Base-by-base conservation (phyloP, 306 rosid genomes). In the Trifolium fragiferum region DNA sequence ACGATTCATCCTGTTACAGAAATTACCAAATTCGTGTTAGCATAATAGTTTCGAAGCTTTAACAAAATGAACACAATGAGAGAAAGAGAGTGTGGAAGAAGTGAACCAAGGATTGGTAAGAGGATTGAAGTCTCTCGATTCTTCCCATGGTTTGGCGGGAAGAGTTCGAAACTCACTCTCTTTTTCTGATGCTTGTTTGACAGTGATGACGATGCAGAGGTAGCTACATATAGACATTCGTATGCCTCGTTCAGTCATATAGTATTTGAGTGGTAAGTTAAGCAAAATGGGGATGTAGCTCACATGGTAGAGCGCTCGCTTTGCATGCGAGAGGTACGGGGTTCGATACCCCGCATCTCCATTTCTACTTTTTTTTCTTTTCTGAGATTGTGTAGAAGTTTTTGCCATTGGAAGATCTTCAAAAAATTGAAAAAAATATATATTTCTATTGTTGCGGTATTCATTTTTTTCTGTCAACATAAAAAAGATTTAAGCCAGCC, bases 81-180 rank as follows among this genome's bases (percentile, higher is more conserved):
- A 43, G 21, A 67, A 46, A 69, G 66, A 60, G 74, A 9, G 27
- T 9, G n/a, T 9, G 3, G 16, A 19, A 37, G 58, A 21, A 76
- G 5, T 4, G 53, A 25, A 94, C 97, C 88, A 73, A 15, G 38
- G 82, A 76, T 57, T 13, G 64, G 44, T 94, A 92, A 67, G 82
- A 10, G 70, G 84, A 82, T 50, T 81, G 96, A 55, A 79, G 67
- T 78, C 99, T 83, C 68, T 91, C 96, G 79, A 90, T 86, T 15
- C 4, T 44, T 89, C 84, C 87, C 91, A 84, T 88, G 94, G 96
- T 87, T 44, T 23, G 63, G 63, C 63, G 96, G 88, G 73, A 80
- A 72, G 67, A 79, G 57, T 83, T 63, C 49, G 62, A 51, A 69
- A 69, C 18, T 50, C 18, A 12, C 43, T 10, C 59, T 16, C 59